Base-by-base conservation (phyloP, 1,139 yeast species). In the Candida sp. region DNA sequence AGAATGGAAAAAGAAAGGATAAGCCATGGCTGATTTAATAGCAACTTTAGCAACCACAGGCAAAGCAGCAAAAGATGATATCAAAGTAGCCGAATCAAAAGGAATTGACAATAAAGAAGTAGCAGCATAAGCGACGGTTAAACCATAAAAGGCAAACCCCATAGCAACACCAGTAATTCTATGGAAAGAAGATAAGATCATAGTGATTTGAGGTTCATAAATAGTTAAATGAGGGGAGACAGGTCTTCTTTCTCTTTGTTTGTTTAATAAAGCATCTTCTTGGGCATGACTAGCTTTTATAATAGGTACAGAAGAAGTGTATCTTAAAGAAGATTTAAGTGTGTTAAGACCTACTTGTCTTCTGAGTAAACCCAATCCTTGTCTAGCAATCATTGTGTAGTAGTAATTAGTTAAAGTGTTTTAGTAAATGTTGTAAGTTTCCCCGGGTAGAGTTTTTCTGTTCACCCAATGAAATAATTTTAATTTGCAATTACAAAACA, bases 211-310 rank as follows among this genome's bases (percentile, higher is more conserved):
- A 43, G 95, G 95, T 71, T 89, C 75, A 73, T 91, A 93, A 61
- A 93, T 91, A 48, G 82, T 70, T 63, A 93, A 77, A 66, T 93
- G 96, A 46, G 99, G 99, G 36, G 97, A 90, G 33, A 79, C 70
- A 38, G 99, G 99, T 71, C 99, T 84, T 70, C 82, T 79, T 56
- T 76, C 77, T 67, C 99, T 83, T 73, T 93, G 99, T 44, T 84
- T 81, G 47, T 82, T 77, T 51, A 93, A 78, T 48, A 90, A 76
- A 38, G 77, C 79, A 53, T 84, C 78, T 57, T 87, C 95, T 56
- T 81, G 80, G 22, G 72, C 79, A 41, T 76, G 75, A 36, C 88
- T 71, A 37, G 90, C 77, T 56, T 75, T 68, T 8, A 37, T 9
- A 12, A 30, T 30, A 53, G 33, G 33, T 53, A 84, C 79, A 23